Base-by-base conservation (phyloP, 352 stramenopile genomes). In the Phytophthora kernoviae region DNA sequence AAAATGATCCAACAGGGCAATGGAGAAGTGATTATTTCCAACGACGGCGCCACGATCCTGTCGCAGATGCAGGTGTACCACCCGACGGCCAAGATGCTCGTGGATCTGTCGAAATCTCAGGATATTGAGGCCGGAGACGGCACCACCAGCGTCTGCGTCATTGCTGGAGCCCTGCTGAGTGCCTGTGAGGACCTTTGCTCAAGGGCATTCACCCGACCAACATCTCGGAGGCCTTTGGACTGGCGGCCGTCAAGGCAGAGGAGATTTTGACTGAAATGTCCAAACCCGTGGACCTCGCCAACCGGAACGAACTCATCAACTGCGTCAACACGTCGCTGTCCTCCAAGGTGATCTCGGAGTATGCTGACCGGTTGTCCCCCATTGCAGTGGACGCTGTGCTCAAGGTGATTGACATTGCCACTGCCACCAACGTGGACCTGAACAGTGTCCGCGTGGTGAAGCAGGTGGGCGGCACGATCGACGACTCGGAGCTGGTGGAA, bases 61-160 rank as follows among this genome's bases (percentile, higher is more conserved):
- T 96, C 81, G 60, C 97, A 99, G 70, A 99, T 99, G 95, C 87
- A 96, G 67, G 92, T 98, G 65, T 97, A 98, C 65, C 98, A 99
- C 82, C 98, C 98, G n/a, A 98, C 97, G 20, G 98, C 97, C 44
- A 99, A 99, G 86, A 99, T 99, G 97, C 84, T 99, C 49, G 97
- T 99, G 59, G 96, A 99, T 65, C 84, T 99, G 39, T 99, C 92
- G 61, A 99, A 99, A 79, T 98, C 93, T 32, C 98, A 99, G 83
- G 98, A 99, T 69, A 99, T 99, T 68, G 97, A 99, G 77, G 98
- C 97, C 5, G 98, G 98, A 22, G 96, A 98, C 76, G 91, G 93
- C 47, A 99, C 98, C 6, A 99, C 98, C 14, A 98, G 88, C 18
- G 97, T 99, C 8, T 98, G 97, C 46, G 97, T 99, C 14, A 89